Percentiles rank a stretch among this genome's conserved stretches.
phyloP scores from a whole-genome alignment of 495 filamentous ascomycete species.

The Xylaria castorea region DNA sequence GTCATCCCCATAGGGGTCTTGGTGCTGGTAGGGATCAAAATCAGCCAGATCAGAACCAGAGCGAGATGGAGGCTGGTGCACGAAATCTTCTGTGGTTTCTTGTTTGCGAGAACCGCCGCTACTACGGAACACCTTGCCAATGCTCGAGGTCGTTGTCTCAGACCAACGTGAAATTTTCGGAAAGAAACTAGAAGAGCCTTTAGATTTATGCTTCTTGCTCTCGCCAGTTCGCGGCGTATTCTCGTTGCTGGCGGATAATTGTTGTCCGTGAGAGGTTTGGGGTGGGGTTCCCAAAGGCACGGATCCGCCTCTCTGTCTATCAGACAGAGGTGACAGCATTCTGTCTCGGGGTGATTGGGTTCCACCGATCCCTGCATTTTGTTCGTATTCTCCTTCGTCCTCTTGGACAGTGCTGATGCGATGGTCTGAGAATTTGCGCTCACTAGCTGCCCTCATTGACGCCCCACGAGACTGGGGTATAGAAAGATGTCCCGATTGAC shows the following conservation, averaged over 20 bases:
- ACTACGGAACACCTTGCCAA: conserved; percentile 57
- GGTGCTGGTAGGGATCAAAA: conserved; percentile 69
- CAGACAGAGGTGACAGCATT: conserved; percentile 55
- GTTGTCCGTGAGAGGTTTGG: conserved; percentile 45
- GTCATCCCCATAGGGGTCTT: conserved; percentile 72
- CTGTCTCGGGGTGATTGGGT: conserved; percentile 61
- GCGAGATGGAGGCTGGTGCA: conserved; percentile 60
- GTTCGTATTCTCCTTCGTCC: conserved; percentile 72
- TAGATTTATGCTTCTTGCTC: conserved; percentile 88
- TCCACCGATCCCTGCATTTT: neutral
- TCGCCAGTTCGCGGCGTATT: conserved; percentile 79
- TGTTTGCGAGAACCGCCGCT: conserved; percentile 56
- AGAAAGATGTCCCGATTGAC: conserved; percentile 79
- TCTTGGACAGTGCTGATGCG: conserved; percentile 90
- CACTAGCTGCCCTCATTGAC: conserved; percentile 64
- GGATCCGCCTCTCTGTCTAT: conserved; percentile 63
- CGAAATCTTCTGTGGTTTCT: conserved; percentile 49
- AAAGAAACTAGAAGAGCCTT: conserved; percentile 82
- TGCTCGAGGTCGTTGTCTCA: conserved; percentile 84
- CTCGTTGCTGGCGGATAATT: conserved; percentile 64
- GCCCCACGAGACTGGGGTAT: conserved; percentile 67
- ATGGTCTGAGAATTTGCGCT: conserved; percentile 71
- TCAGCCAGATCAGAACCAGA: conserved; percentile 73
- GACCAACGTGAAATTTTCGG: conserved; percentile 97
- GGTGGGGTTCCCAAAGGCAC: conserved; percentile 77